These are phyloP conservation scores for Daucus carota DNA, from an alignment of 129 eudicot species.

Conservation along the genomic window DH1_v3.0 NC_030385.2:2346501-2347000, in stretches of 20 bases:
- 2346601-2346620: background rate
- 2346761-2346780: background rate
- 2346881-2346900: background rate
- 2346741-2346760: background rate
- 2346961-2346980: background rate
- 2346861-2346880: background rate
- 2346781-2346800: background rate
- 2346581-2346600: background rate
- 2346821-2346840: background rate
- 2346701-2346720: background rate
- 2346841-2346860: background rate
- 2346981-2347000: background rate
- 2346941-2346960: background rate
- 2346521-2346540: background rate
- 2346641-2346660: background rate
- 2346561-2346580: background rate
- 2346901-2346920: background rate
- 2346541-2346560: background rate
- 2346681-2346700: background rate
- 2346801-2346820: background rate
- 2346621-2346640: background rate
- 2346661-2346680: background rate
- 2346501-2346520: background rate
- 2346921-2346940: background rate
- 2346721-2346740: background rate